A percentile compares a stretch with the other conserved stretches of the same genome.
These are phyloP conservation scores for Clonostachys chloroleuca DNA, from an alignment of 2,329 filamentous ascomycete species.

Conservation along the genomic window DNA sequence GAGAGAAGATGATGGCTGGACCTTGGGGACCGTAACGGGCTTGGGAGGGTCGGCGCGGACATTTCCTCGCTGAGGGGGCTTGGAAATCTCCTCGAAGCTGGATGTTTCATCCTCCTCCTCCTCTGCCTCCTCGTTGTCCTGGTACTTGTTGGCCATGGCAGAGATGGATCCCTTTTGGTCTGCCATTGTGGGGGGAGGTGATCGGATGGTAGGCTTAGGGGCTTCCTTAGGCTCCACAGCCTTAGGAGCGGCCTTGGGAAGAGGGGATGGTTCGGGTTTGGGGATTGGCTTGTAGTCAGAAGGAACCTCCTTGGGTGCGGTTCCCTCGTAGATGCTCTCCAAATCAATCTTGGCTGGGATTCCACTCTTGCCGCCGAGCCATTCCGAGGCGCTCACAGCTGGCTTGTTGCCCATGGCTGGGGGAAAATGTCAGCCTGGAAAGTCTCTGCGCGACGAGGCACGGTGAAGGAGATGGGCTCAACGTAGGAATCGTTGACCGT, in stretches of 20 bases:
- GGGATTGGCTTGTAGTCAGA: constrained; percentile 60
- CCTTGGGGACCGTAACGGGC: constrained; percentile 26
- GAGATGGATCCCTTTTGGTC: constrained; percentile 87
- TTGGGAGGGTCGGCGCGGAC: constrained; percentile 36
- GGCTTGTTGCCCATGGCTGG: constrained; percentile 77
- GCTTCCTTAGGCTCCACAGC: constrained; percentile 48
- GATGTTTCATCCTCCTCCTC: constrained; percentile 66
- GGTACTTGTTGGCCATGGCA: constrained; percentile 79
- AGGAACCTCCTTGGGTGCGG: constrained; percentile 71
- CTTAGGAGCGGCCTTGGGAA: constrained; percentile 42
- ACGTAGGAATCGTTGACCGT: constrained; percentile 93
- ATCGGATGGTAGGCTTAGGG: constrained; percentile 23
- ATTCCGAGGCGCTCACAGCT: constrained; percentile 75
- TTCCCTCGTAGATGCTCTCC: constrained; percentile 85
- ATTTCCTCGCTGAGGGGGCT: constrained; percentile 46
- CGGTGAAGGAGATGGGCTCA: constrained; percentile 96
- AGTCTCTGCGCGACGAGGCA: constrained; percentile 85
- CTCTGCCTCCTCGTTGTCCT: constrained; percentile 65
- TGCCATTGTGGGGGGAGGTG: constrained; percentile 64
- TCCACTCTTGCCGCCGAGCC: constrained; percentile 80
- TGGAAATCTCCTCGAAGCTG: constrained; percentile 82
- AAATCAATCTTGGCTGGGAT: constrained; percentile 90
- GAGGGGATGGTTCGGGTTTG: constrained; percentile 27
- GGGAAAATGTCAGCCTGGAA: constrained; percentile 97
- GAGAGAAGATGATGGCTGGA: constrained; percentile 8